These are phyloP conservation scores for Quercus alba DNA, from an alignment of 306 rosid species.

Conservation along the genomic window DNA sequence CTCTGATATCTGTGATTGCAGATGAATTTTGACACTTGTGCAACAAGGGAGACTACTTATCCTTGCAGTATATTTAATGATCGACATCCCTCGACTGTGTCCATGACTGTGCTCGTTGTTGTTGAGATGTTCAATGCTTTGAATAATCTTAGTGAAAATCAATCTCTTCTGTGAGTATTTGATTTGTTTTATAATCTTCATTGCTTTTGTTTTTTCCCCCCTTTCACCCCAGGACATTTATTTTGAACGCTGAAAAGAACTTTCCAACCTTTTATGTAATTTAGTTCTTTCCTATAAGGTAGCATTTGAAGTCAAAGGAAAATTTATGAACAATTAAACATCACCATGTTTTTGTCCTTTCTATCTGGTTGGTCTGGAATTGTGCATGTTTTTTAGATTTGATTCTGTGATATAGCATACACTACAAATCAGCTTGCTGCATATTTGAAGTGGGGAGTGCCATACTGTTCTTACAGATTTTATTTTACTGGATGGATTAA, in stretches of 20 bases:
- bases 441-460: neutral
- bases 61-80: conserved; percentile 95
- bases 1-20: conserved; percentile 20
- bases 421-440: neutral
- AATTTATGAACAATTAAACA: neutral
- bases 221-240: neutral
- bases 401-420: neutral
- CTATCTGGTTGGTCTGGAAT: neutral
- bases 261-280: neutral
- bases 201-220: neutral
- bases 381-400: neutral
- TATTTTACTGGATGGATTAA: neutral
- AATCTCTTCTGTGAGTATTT: conserved; percentile 87
- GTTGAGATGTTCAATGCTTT: conserved; percentile 99
- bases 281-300: neutral
- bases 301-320: neutral
- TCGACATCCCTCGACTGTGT: conserved; percentile 91
- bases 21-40: conserved; percentile 89
- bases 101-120: conserved; percentile 98
- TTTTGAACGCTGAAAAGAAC: neutral
- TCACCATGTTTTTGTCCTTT: neutral
- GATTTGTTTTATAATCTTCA: conserved; percentile 5
- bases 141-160: conserved; percentile 98
- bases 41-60: conserved; percentile 80
- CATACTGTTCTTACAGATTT: neutral